Percentiles rank a stretch among this genome's conserved stretches.
Conservation (phyloP, 2,329 filamentous ascomycete species). For the Verticillium nubilum region DNA sequence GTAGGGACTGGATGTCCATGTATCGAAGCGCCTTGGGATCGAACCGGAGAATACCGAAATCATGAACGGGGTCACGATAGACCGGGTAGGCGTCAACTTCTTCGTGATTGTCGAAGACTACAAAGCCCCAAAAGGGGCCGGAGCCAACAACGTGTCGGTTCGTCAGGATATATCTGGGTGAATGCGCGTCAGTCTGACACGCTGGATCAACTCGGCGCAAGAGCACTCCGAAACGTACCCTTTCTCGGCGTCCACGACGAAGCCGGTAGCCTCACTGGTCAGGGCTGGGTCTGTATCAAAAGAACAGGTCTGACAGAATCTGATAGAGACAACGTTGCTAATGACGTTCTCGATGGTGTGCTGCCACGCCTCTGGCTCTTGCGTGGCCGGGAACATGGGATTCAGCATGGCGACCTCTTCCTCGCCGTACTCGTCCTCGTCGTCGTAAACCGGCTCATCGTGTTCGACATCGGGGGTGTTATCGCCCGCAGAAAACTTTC, state of each 20-base stretch:
- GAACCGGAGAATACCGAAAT: slow-evolving; percentile 96
- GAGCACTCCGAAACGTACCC: slow-evolving; percentile 48
- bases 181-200: neutral
- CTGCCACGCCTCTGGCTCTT: slow-evolving; percentile 67
- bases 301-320: slow-evolving; percentile 95
- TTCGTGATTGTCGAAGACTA: slow-evolving; percentile 98
- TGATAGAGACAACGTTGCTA: slow-evolving; percentile 94
- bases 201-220: neutral
- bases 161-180: slow-evolving; percentile 66
- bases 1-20: slow-evolving; percentile 79
- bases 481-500: slow-evolving; percentile 42
- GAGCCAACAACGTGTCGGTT: slow-evolving; percentile 92
- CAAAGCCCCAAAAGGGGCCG: slow-evolving; percentile 96
- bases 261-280: slow-evolving; percentile 93
- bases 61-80: slow-evolving; percentile 96
- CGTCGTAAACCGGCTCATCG: slow-evolving; percentile 16
- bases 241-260: slow-evolving; percentile 90
- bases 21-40: slow-evolving; percentile 96
- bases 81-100: slow-evolving; percentile 93
- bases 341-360: slow-evolving; percentile 92
- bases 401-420: slow-evolving; percentile 26
- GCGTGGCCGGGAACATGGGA: slow-evolving; percentile 9
- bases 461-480: slow-evolving; percentile 39
- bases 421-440: slow-evolving; percentile 33
- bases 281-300: slow-evolving; percentile 96